Percentiles rank a stretch among this genome's conserved stretches.
phyloP scores from a whole-genome alignment of 345 rosid genomes.

The Stellera chamaejasme region DNA sequence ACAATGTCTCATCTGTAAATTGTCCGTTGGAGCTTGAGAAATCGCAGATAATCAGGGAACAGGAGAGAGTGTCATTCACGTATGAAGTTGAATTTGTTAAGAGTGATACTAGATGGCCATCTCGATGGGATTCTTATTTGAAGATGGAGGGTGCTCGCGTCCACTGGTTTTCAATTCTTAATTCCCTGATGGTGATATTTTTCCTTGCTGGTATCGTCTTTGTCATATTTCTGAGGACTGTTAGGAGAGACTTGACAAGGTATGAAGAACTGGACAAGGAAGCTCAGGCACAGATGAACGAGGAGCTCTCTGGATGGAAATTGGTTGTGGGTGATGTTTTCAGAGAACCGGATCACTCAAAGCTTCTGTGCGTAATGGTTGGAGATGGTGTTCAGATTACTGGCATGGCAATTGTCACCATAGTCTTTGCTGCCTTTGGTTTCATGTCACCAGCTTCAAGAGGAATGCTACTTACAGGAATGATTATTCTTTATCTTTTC shows the following conservation, averaged over 20 bases:
- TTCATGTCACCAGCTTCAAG: conserved; percentile 87
- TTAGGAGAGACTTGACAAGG: conserved; percentile 76
- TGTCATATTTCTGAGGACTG: conserved; percentile 76
- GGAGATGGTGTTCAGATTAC: conserved; percentile 74
- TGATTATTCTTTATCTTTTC: conserved; percentile 74
- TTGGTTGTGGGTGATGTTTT: conserved; percentile 88
- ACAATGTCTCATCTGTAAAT: conserved; percentile 38
- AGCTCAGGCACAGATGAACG: conserved; percentile 83
- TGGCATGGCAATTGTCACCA: conserved; percentile 74
- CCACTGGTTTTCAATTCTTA: conserved; percentile 79
- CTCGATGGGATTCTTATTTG: conserved; percentile 87
- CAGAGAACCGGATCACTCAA: conserved; percentile 62
- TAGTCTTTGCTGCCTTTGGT: conserved; percentile 69
- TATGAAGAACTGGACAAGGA: conserved; percentile 79
- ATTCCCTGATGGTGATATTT: conserved; percentile 71
- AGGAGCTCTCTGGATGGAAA: conserved; percentile 88
- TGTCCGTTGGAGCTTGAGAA: conserved; percentile 71
- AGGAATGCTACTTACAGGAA: conserved; percentile 82
- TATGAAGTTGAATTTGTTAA: conserved; percentile 77
- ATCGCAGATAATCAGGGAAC: conserved; percentile 73
- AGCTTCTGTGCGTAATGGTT: conserved; percentile 74
- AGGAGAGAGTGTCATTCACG: conserved; percentile 63
- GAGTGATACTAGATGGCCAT: conserved; percentile 70
- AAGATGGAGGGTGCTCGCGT: conserved; percentile 88
- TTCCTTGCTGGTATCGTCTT: conserved; percentile 75